phyloP scores from a whole-genome alignment of 2,329 filamentous ascomycete genomes.

The Albifimbria verrucaria region DNA sequence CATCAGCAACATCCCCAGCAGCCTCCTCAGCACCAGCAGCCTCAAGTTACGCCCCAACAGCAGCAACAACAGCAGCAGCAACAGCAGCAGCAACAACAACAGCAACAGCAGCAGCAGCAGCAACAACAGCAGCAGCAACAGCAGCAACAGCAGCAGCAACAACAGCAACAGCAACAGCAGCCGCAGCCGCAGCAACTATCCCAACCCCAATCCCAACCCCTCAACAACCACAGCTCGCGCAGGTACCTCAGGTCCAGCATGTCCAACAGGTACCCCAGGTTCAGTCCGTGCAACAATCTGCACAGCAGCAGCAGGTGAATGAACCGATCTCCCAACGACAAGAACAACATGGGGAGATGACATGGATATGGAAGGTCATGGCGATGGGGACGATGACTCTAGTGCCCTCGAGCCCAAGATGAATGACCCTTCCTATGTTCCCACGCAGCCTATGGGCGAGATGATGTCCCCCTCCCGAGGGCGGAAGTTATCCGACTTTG shows the following conservation, averaged over 20 bases:
- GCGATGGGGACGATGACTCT: conserved; percentile 43
- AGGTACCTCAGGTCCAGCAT: conserved; percentile 21
- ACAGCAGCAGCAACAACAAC: conserved; percentile 20
- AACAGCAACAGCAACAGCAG: conserved; percentile 20
- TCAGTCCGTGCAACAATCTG: conserved; percentile 24
- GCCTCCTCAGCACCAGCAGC: conserved; percentile 20
- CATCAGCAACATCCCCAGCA: conserved; percentile 20
- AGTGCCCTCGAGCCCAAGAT: conserved; percentile 44
- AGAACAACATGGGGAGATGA: conserved; percentile 42
- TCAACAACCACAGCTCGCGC: conserved; percentile 14
- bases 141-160: conserved; percentile 24
- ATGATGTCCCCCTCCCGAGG: conserved; percentile 64
- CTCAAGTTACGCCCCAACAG: conserved; percentile 21
- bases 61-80: conserved; percentile 28
- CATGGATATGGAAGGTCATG: conserved; percentile 51
- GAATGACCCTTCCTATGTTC: conserved; percentile 48
- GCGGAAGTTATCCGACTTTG: conserved; percentile 60
- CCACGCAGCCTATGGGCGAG: conserved; percentile 51
- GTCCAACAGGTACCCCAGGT: conserved; percentile 18
- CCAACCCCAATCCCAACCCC: neutral
- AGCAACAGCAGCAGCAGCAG: conserved; percentile 25
- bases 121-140: conserved; percentile 25
- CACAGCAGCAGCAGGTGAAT: conserved; percentile 29
- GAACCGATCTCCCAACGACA: conserved; percentile 17
- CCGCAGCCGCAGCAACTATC: conserved; percentile 22